phyloP scores from a whole-genome alignment of 2,329 filamentous ascomycete genomes.

The Emmonsiellopsis sp. region DNA sequence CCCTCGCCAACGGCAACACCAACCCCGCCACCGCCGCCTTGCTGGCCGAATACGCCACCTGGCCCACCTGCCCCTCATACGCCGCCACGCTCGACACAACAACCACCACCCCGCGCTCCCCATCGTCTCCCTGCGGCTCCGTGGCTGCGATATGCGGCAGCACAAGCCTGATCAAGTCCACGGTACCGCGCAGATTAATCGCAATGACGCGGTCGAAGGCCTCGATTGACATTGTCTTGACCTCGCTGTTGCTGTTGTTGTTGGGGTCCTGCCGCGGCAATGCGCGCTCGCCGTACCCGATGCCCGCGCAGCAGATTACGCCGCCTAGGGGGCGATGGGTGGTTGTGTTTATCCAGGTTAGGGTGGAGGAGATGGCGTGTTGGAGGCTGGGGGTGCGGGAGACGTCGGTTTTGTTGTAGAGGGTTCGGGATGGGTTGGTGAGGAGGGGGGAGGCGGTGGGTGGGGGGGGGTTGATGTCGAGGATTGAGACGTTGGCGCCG shows the following conservation, averaged over 20 bases:
- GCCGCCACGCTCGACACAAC: conserved; percentile 17
- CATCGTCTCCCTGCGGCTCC: conserved; percentile 13
- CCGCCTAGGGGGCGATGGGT: conserved; percentile 14
- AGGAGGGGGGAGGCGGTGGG: conserved; percentile 4
- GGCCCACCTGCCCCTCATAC: conserved; percentile 18
- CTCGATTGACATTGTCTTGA: conserved; percentile 42
- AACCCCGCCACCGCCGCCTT: conserved; percentile 18
- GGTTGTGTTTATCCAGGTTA: conserved; percentile 13
- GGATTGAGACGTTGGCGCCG: conserved; percentile 17
- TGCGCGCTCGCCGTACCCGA: conserved; percentile 14
- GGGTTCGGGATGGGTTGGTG: conserved; percentile 15
- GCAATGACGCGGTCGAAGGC: conserved; percentile 50
- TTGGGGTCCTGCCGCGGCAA: conserved; percentile 12
- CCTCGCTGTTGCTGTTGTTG: not conserved
- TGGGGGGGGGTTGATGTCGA: conserved; percentile 18
- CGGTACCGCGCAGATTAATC: conserved; percentile 19
- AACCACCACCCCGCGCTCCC: conserved; percentile 16
- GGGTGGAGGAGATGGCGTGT: conserved; percentile 11
- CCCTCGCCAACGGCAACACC: conserved; percentile 17
- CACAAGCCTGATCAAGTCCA: conserved; percentile 17
- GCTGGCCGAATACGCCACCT: conserved; percentile 19
- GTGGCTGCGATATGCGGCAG: conserved; percentile 16
- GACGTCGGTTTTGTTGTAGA: conserved; percentile 19
- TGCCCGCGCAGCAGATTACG: conserved; percentile 15
- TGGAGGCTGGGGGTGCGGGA: conserved; percentile 15